Evolutionary conservation across 345 rosid species (phyloP).

Genomic region (Rhodomyrtus tomentosa): DNA sequence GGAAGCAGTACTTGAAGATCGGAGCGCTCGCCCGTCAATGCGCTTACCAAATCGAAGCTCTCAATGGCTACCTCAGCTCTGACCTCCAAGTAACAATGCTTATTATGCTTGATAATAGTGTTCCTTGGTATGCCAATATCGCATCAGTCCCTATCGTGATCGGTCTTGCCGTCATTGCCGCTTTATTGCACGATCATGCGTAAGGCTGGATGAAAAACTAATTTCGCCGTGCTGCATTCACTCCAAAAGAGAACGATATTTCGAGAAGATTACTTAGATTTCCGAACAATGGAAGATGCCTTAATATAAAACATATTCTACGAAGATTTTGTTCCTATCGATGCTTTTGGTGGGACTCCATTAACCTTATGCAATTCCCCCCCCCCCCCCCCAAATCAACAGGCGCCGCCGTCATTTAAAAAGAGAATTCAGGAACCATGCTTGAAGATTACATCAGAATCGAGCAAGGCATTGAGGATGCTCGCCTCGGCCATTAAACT

Average conservation of each 20-base stretch:
- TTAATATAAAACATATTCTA: background rate
- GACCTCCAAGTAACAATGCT: slow-evolving; percentile 28
- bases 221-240: background rate
- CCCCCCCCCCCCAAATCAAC: no score
- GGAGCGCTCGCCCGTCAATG: slow-evolving; percentile 62
- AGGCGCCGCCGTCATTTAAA: slow-evolving; percentile 40
- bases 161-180: background rate
- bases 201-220: background rate
- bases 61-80: slow-evolving; percentile 32
- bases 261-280: background rate
- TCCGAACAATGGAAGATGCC: background rate
- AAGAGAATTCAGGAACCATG: slow-evolving; percentile 34
- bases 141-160: background rate
- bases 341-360: background rate
- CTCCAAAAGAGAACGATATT: background rate
- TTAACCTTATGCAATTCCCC: background rate
- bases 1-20: slow-evolving; percentile 58
- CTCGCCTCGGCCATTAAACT: slow-evolving; percentile 41
- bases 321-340: background rate
- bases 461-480: slow-evolving; percentile 43
- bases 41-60: slow-evolving; percentile 60
- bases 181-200: background rate
- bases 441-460: slow-evolving; percentile 29
- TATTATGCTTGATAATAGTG: background rate
- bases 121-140: background rate